Evolutionary conservation across 148 eudicot species (phyloP).

Genomic region (Beta vulgaris): DNA sequence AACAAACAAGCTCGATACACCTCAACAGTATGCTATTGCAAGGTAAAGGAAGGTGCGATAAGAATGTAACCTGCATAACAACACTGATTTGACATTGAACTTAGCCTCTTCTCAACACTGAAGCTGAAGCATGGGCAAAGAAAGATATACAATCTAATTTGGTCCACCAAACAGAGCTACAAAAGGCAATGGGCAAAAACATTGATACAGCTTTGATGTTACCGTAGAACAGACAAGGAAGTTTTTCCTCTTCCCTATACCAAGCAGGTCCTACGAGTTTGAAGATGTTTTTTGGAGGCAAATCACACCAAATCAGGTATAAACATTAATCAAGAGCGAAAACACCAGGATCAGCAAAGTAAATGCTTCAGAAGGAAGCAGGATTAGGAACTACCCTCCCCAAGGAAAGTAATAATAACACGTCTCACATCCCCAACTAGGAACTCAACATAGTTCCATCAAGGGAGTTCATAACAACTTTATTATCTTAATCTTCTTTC

Average conservation of each 20-base stretch:
- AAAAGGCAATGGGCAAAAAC: background rate
- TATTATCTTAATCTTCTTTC: background rate
- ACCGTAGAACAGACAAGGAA: background rate
- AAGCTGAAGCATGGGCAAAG: background rate
- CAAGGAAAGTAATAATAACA: background rate
- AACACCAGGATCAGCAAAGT: background rate
- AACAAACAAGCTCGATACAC: background rate
- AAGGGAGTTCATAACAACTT: background rate
- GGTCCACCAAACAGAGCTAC: background rate
- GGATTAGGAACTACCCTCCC: background rate
- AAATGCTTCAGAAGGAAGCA: background rate
- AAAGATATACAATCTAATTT: background rate
- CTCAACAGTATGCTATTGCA: background rate
- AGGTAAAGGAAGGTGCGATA: background rate
- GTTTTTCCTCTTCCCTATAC: background rate
- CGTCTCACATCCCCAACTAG: no score
- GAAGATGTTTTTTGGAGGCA: background rate
- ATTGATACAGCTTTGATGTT: background rate
- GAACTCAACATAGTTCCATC: background rate
- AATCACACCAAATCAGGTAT: background rate
- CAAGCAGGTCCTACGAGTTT: background rate
- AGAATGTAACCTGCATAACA: background rate
- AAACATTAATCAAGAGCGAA: no score
- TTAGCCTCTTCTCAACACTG: background rate
- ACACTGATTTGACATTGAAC: background rate